These are phyloP conservation scores for Penicillium lagena DNA, from an alignment of 495 filamentous ascomycete genomes.

Conservation along the genomic window DNA sequence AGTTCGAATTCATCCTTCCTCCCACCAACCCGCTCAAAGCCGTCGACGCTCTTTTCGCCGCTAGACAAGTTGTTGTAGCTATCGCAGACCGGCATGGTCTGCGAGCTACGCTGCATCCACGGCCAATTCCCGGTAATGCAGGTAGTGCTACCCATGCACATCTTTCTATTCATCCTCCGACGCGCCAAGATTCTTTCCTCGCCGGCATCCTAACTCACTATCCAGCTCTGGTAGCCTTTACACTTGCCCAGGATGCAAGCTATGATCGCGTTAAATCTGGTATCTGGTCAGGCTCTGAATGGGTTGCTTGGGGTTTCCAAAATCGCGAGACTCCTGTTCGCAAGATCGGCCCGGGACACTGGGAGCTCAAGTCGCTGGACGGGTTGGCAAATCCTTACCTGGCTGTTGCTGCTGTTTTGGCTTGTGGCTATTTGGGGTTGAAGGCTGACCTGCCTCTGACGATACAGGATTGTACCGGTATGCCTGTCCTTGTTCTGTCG, in stretches of 20 bases:
- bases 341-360: constrained; percentile 30
- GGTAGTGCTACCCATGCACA: constrained; percentile 39
- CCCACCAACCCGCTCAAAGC: constrained; percentile 59
- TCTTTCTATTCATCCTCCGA: constrained; percentile 28
- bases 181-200: constrained; percentile 26
- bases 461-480: constrained; percentile 49
- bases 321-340: constrained; percentile 39
- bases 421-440: constrained; percentile 59
- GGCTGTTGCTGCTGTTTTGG: constrained; percentile 54
- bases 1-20: constrained; percentile 75
- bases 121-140: constrained; percentile 45
- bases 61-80: constrained; percentile 60
- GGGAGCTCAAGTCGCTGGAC: constrained; percentile 36
- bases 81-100: constrained; percentile 36
- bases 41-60: constrained; percentile 65
- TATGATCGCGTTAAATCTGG: constrained; percentile 35
- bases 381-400: constrained; percentile 39
- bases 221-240: constrained; percentile 29
- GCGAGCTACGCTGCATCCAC: constrained; percentile 73
- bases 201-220: constrained; percentile 30
- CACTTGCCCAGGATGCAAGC: constrained; percentile 30
- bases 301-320: constrained; percentile 39
- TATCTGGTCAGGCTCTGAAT: constrained; percentile 52
- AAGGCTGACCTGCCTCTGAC: constrained; percentile 35
- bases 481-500: constrained; percentile 1